Evolutionary conservation across 1,284 basidiomycete genomes (phyloP), one percentile per base, ranked within the genome.

Genomic region (Rhodotorula sp.): DNA sequence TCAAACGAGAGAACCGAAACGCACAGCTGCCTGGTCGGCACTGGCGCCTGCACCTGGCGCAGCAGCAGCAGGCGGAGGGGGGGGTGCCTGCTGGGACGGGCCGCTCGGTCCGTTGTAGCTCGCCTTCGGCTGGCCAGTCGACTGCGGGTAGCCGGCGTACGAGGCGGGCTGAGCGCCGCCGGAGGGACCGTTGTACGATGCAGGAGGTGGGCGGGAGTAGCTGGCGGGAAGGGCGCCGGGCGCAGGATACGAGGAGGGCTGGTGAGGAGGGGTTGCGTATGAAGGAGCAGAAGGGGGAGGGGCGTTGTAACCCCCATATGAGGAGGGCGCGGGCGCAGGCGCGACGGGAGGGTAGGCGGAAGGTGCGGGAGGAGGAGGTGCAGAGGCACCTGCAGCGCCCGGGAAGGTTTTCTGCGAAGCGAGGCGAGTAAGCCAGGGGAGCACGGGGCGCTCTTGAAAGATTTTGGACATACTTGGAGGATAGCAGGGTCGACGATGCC

Each of bases 401-500:
- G 84, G 84, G 31, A 88, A 83, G 86, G 89, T 88, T 67, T 87
- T 84, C 82, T 88, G 81, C 44, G 59, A 18, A 26, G 34, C 28
- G n/a, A 55, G 26, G 18, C 22, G 11, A 13, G 40, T 24, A 18
- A 28, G 37, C n/a, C 28, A 37, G 28, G 50, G 2, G 26, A 34
- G 11, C 2, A 15, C n/a, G 30, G 28, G 13, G 37, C 37, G 37
- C 37, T 7, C 37, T 40, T 7, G 44, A 31, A 22, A 60, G 5
- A 64, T n/a, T n/a, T n/a, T n/a, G n/a, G n/a, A 64, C 78, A 84
- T 77, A 76, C 88, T 86, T 77, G 88, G 84, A 98, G 84, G 61
- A 97, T 88, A 3, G 87, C 86, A 2, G 90, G 87, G 75, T 98
- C 94, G 58, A 99, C 92, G 31, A 99, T 92, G 78, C 95, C 92